Evolutionary conservation across 2,329 filamentous ascomycete genomes (phyloP), one percentile per base, ranked within the genome.

Genomic region (Elsinoe batatas): DNA sequence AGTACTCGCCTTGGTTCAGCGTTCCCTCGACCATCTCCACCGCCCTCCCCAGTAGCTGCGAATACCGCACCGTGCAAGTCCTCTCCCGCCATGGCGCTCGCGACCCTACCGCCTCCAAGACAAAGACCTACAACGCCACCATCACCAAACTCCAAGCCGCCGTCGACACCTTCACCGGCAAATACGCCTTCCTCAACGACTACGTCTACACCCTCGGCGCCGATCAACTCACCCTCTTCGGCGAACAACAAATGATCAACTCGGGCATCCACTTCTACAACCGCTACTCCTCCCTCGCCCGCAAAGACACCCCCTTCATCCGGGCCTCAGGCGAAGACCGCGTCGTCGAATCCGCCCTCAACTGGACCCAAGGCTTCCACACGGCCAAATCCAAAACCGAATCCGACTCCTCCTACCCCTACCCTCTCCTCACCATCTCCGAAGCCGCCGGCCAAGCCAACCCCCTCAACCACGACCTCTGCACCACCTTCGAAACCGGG

Each of bases 71-170:
- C 69, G 91, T 79, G 1, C 86, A 91, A 64, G 74, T 91, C 20
- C 78, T 96, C 47, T 90, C 88, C 18, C 83, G 91, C 2, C 91
- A 96, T 67, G 91, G 90, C 47, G 87, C 88, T 36, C 81, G 91
- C 53, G 86, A 88, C 66, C 91, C 91, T 1, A 95, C 90, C 0
- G 33, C 54, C 8, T 73, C 74, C 61, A 94, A 91, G 73, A 80
- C 83, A 0, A 66, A 68, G 10, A 65, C 69, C 5, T 95, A 95
- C 71, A 77, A 75, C 37, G 69, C 73, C 4, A 76, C 87, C 7
- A 75, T 95, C 54, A 67, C 76, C 26, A 79, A 79, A 47, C 85
- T 96, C 58, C 82, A 91, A 58, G 68, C 67, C 43, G 77, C 75
- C 1, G 71, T 74, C 17, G 72, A 68, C 6, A 68, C 69, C 0